Evolutionary conservation across 2,329 filamentous ascomycete species (phyloP).

Genomic region (Talaromyces sp.): DNA sequence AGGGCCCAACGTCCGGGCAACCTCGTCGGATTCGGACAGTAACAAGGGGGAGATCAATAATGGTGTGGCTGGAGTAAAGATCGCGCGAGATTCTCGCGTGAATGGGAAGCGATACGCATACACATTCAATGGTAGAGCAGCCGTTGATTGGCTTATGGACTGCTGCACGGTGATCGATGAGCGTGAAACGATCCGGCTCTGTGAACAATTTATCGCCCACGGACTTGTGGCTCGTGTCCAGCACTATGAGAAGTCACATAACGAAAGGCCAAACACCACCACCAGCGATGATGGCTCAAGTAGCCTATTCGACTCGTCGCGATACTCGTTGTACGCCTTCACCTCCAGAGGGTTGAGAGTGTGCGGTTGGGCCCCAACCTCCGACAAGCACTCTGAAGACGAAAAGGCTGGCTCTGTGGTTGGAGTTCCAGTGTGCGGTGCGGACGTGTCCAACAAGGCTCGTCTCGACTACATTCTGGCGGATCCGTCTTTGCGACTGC

Average conservation of each 20-base stretch:
- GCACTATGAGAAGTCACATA: not conserved
- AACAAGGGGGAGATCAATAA: conserved; percentile 66
- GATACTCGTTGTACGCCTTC: conserved; percentile 78
- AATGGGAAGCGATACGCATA: conserved; percentile 71
- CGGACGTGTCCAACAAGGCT: conserved; percentile 86
- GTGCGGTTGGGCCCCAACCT: conserved; percentile 56
- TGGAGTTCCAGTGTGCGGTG: conserved; percentile 28
- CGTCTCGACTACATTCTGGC: conserved; percentile 87
- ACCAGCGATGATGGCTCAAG: conserved; percentile 56
- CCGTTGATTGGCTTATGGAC: conserved; percentile 93
- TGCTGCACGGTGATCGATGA: conserved; percentile 92
- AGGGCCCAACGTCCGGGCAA: conserved; percentile 74
- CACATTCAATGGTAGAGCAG: conserved; percentile 84
- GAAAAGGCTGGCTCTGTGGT: conserved; percentile 23
- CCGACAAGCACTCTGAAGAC: conserved; percentile 3
- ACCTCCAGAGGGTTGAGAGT: conserved; percentile 71
- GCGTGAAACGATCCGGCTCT: conserved; percentile 76
- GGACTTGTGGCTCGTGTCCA: conserved; percentile 71
- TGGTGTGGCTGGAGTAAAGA: conserved; percentile 84
- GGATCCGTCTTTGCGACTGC: conserved; percentile 77
- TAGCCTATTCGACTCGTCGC: conserved; percentile 75
- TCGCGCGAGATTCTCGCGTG: conserved; percentile 79
- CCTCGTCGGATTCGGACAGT: conserved; percentile 77
- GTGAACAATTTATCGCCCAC: conserved; percentile 78
- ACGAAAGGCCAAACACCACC: conserved; percentile 59